Conservation (phyloP, 2,329 filamentous ascomycete genomes). For the Fusarium nodosum region DNA sequence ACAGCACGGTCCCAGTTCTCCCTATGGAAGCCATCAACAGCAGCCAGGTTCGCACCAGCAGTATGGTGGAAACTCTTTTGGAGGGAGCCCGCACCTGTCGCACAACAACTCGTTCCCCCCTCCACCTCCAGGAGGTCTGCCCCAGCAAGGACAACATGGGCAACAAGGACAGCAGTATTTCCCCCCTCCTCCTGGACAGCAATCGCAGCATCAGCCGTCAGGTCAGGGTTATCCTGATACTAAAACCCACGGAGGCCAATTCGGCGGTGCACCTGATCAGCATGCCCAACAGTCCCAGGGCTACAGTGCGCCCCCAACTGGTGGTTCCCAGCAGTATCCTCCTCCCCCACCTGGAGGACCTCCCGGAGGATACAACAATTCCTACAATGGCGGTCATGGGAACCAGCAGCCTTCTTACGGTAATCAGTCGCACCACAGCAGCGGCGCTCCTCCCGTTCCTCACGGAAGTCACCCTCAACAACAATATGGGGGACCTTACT, state of each 20-base stretch:
- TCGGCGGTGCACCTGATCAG: conserved; percentile 42
- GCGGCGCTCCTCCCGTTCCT: conserved; percentile 48
- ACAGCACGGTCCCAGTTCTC: conserved; percentile 26
- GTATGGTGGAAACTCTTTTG: conserved; percentile 39
- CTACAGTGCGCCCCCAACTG: conserved; percentile 43
- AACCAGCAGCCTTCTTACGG: conserved; percentile 50
- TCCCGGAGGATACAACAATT: conserved; percentile 50
- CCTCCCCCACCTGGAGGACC: conserved; percentile 44
- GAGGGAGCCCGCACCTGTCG: conserved; percentile 44
- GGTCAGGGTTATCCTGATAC: conserved; percentile 44
- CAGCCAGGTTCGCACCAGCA: conserved; percentile 42
- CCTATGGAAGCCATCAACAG: conserved; percentile 35
- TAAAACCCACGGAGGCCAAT: conserved; percentile 40
- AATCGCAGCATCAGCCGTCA: conserved; percentile 41
- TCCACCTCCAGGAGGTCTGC: conserved; percentile 41
- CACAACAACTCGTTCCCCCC: conserved; percentile 49
- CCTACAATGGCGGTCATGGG: conserved; percentile 48
- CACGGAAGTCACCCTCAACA: conserved; percentile 53
- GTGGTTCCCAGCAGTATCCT: conserved; percentile 43
- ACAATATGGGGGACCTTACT: conserved; percentile 48
- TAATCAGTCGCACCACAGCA: conserved; percentile 48
- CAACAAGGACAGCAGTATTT: conserved; percentile 38
- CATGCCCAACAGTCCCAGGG: conserved; percentile 45
- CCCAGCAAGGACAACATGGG: conserved; percentile 37
- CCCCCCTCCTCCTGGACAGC: conserved; percentile 43